phyloP scores from a whole-genome alignment of 2,329 filamentous ascomycete genomes.

The Alternaria longipes region DNA sequence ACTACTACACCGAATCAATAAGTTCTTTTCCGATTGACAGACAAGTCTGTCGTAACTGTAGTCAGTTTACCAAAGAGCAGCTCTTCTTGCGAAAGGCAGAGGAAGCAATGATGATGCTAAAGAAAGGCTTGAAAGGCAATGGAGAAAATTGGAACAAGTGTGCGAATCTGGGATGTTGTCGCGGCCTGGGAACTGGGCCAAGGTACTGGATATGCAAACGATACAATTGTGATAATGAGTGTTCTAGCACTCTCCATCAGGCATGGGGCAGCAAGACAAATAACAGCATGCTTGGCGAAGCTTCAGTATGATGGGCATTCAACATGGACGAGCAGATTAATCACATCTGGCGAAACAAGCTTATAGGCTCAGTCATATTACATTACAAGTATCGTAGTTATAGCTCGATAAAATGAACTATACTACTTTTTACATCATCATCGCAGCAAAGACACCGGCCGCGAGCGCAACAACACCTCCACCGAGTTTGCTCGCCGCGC shows the following conservation, averaged over 20 bases:
- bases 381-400: neutral
- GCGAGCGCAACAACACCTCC: conserved; percentile 17
- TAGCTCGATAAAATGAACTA: neutral
- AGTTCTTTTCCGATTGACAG: neutral
- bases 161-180: conserved; percentile 16
- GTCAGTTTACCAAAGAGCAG: conserved; percentile 6
- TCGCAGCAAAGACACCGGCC: conserved; percentile 21
- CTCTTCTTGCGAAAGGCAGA: conserved; percentile 19
- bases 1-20: neutral
- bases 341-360: neutral
- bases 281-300: neutral
- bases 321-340: neutral
- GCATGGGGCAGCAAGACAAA: conserved; percentile 14
- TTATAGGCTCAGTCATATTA: neutral
- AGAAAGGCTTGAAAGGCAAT: conserved; percentile 10
- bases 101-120: conserved; percentile 27
- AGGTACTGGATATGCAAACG: conserved; percentile 37
- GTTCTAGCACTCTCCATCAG: conserved; percentile 21
- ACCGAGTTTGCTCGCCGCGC: conserved; percentile 18
- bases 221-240: conserved; percentile 24
- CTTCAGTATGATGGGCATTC: neutral
- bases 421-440: conserved; percentile 16
- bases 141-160: conserved; percentile 24
- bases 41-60: conserved; percentile 29
- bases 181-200: conserved; percentile 23